These are phyloP conservation scores for Malassezia nana DNA, from an alignment of 1,284 basidiomycete species.

Conservation along the genomic window DNA sequence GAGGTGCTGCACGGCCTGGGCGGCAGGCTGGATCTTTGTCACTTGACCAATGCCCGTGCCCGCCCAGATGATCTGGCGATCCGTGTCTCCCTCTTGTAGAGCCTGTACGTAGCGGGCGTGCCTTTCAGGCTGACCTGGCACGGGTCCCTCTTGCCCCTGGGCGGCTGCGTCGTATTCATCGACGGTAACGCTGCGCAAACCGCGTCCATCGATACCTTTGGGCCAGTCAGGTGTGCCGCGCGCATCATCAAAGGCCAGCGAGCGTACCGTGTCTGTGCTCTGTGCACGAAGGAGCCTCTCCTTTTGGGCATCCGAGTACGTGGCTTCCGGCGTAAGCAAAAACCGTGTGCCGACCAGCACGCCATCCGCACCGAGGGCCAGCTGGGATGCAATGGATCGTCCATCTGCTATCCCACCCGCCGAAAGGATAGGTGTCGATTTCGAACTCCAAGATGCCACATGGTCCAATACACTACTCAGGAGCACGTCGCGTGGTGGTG, in stretches of 20 bases:
- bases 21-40: conserved; percentile 24
- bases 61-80: conserved; percentile 39
- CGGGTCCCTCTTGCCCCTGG: conserved; percentile 12
- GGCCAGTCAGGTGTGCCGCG: conserved; percentile 43
- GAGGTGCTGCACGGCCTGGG: conserved; percentile 25
- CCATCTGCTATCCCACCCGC: conserved; percentile 40
- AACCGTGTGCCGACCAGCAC: conserved; percentile 42
- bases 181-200: conserved; percentile 33
- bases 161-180: conserved; percentile 30
- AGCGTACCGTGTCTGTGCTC: conserved; percentile 27
- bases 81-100: conserved; percentile 23
- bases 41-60: conserved; percentile 40
- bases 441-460: conserved; percentile 12
- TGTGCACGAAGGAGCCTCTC: conserved; percentile 24
- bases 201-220: conserved; percentile 37
- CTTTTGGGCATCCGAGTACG: conserved; percentile 35
- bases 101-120: conserved; percentile 36
- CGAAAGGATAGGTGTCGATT: conserved; percentile 23
- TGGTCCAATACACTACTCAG: conserved; percentile 19
- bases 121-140: conserved; percentile 17
- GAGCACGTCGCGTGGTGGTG: conserved; percentile 30
- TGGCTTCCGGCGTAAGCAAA: conserved; percentile 37
- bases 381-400: conserved; percentile 24
- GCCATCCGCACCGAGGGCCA: conserved; percentile 37
- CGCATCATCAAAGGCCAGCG: conserved; percentile 42